Percentiles rank a stretch among this genome's conserved stretches.
Evolutionary conservation across 1,284 basidiomycete genomes (phyloP).

Genomic region (Sanghuangporus baumii): DNA sequence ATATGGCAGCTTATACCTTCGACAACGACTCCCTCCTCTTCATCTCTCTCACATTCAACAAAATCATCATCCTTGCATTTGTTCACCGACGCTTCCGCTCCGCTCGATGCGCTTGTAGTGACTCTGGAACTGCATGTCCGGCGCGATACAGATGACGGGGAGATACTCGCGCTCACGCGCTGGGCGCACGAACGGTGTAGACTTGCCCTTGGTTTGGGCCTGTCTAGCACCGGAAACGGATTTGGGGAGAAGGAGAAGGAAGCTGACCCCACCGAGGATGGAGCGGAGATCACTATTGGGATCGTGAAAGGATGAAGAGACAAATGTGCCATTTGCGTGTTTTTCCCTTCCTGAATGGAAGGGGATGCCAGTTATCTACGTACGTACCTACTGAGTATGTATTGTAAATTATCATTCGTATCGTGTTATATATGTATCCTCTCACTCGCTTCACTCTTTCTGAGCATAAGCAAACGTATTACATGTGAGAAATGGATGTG

Average conservation of each 20-base stretch:
- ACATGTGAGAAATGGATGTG: no score
- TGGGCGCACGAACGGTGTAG: slow-evolving; percentile 68
- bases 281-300: slow-evolving; percentile 44
- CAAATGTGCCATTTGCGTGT: neutral
- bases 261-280: slow-evolving; percentile 24
- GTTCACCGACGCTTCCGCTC: slow-evolving; percentile 20
- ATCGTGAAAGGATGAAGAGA: slow-evolving; percentile 33
- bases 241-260: slow-evolving; percentile 25
- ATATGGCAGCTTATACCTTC: slow-evolving; percentile 78
- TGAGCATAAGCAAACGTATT: neutral
- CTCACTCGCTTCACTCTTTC: neutral
- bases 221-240: neutral
- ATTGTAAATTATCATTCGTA: slow-evolving; percentile 1
- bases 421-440: neutral
- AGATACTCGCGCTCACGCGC: slow-evolving; percentile 64
- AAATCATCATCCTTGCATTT: slow-evolving; percentile 9
- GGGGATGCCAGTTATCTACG: neutral
- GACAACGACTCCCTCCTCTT: slow-evolving; percentile 12
- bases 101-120: slow-evolving; percentile 58
- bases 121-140: slow-evolving; percentile 77
- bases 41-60: slow-evolving; percentile 13
- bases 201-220: slow-evolving; percentile 29
- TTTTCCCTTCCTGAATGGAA: neutral
- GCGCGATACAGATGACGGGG: slow-evolving; percentile 62
- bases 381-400: neutral